These are phyloP conservation scores for Starmerella asiatica DNA, from an alignment of 805 yeast genomes.

Conservation along the genomic window DNA sequence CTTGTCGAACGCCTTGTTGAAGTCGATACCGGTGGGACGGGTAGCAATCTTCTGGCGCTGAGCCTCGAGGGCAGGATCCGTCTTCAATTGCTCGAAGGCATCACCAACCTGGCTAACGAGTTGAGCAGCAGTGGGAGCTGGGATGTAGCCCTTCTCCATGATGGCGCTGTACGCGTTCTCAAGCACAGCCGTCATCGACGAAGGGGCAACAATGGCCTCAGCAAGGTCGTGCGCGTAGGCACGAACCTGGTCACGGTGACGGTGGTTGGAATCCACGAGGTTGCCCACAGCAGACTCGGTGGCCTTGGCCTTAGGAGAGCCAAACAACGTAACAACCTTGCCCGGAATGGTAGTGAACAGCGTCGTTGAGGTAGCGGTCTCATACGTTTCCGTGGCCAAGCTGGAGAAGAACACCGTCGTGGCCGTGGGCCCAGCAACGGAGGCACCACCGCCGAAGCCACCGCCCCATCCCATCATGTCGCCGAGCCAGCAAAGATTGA, in stretches of 20 bases:
- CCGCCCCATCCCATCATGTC: slow-evolving; percentile 5
- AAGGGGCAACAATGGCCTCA: slow-evolving; percentile 16
- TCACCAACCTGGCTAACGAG: slow-evolving; percentile 9
- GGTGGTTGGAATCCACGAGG: slow-evolving; percentile 2
- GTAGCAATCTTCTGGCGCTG: slow-evolving; percentile 7
- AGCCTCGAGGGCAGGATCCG: slow-evolving; percentile 12
- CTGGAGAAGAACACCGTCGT: slow-evolving; percentile 7
- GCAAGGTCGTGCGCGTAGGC: slow-evolving; percentile 15
- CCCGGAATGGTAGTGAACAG: slow-evolving; percentile 13
- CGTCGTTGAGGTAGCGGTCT: slow-evolving; percentile 10
- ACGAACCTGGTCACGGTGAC: not conserved
- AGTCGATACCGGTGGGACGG: slow-evolving; percentile 13
- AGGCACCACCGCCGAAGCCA: slow-evolving; percentile 6
- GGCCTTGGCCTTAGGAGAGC: not conserved
- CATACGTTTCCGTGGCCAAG: slow-evolving; percentile 2
- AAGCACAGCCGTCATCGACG: slow-evolving; percentile 10
- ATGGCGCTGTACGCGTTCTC: slow-evolving; percentile 10
- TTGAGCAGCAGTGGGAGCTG: slow-evolving; percentile 7
- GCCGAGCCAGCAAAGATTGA: slow-evolving; percentile 7
- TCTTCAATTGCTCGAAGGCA: slow-evolving; percentile 10
- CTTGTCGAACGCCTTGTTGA: slow-evolving; percentile 1
- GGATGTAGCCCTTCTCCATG: slow-evolving; percentile 13
- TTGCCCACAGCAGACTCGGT: slow-evolving; percentile 1
- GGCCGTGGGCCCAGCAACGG: slow-evolving; percentile 2
- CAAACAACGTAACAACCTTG: slow-evolving; percentile 10